Conservation (phyloP, 2,329 filamentous ascomycete species). For the Cryphonectria radicalis region DNA sequence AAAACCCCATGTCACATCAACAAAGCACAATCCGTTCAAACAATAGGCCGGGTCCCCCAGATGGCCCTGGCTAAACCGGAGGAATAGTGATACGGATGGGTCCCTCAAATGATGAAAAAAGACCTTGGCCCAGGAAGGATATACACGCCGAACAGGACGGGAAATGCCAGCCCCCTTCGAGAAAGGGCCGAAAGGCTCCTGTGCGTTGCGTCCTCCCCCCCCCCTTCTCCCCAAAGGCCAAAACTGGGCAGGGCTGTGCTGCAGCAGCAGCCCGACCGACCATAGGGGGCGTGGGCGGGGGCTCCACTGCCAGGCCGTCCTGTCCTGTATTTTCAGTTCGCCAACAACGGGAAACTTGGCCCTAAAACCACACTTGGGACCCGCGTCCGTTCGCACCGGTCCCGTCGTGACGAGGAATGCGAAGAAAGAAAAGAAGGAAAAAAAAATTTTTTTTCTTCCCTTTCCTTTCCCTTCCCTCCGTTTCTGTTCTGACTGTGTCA, state of each 20-base stretch:
- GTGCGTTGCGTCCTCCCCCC: not conserved
- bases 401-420: not conserved
- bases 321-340: constrained; percentile 18
- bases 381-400: constrained; percentile 12
- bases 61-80: constrained; percentile 2
- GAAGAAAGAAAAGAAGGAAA: not conserved
- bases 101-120: not conserved
- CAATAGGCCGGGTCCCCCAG: constrained; percentile 18
- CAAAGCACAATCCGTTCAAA: constrained; percentile 18
- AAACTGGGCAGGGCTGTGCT: constrained; percentile 7
- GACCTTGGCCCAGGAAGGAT: constrained; percentile 11
- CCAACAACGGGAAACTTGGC: constrained; percentile 22
- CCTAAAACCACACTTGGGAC: constrained; percentile 8
- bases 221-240: too few relatives aligned
- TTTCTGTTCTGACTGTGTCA: constrained; percentile 2
- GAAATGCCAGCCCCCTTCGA: constrained; percentile 25
- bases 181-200: constrained; percentile 29
- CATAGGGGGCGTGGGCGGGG: not conserved
- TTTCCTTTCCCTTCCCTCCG: not conserved
- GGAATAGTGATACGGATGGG: constrained; percentile 14
- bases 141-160: constrained; percentile 1
- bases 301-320: constrained; percentile 9
- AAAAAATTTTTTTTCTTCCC: not conserved
- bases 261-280: not conserved
- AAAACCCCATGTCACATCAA: constrained; percentile 5